These are phyloP conservation scores for Cardamine resedifolia DNA, from an alignment of 345 rosid genomes.

Conservation along the genomic window DNA sequence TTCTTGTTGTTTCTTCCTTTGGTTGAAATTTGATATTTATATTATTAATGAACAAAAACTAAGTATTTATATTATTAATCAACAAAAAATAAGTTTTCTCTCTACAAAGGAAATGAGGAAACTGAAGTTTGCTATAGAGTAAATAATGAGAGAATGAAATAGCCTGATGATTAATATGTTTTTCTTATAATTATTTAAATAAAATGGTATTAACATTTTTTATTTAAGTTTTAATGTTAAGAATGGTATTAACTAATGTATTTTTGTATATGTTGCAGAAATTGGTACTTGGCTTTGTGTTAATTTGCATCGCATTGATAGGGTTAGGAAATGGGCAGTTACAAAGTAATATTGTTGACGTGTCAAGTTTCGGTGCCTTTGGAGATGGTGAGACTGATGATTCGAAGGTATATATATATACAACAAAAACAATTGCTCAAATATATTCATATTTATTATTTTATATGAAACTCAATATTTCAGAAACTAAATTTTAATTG, in stretches of 20 bases:
- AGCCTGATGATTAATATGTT: background rate
- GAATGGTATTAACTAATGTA: too few species aligned
- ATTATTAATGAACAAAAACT: background rate
- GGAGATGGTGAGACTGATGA: conserved; percentile 17
- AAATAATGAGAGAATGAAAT: background rate
- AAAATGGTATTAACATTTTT: background rate
- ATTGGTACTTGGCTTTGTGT: background rate
- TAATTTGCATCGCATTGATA: background rate
- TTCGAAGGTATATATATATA: background rate
- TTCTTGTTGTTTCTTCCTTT: background rate
- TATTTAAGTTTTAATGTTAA: too few species aligned
- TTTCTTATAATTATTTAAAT: too few species aligned
- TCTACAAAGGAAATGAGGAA: background rate
- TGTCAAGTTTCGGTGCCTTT: conserved; percentile 6
- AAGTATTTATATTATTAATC: too few species aligned
- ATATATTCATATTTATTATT: too few species aligned
- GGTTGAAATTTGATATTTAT: background rate
- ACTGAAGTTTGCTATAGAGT: background rate
- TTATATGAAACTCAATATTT: background rate
- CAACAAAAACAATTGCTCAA: too few species aligned
- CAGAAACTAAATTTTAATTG: background rate
- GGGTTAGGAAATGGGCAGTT: background rate
- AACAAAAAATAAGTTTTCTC: background rate
- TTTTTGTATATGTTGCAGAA: background rate
- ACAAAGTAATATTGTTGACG: background rate